Conservation (phyloP, 2,329 filamentous ascomycete species). For the Lasiodiplodia gonubiensis region DNA sequence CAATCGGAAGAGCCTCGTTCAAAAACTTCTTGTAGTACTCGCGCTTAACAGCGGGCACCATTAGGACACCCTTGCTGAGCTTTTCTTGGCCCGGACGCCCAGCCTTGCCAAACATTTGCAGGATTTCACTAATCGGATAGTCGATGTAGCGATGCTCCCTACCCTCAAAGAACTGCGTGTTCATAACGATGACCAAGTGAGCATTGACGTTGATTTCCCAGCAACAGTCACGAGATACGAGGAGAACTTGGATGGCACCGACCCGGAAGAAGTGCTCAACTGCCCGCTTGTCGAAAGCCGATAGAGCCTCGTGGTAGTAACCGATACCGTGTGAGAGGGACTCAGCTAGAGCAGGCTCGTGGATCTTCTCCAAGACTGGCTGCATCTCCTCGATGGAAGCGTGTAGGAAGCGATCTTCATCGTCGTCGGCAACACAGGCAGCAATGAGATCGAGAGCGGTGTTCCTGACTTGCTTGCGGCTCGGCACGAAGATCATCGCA, state of each 20-base stretch:
- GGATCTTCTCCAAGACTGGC: constrained; percentile 80
- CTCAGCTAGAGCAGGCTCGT: constrained; percentile 86
- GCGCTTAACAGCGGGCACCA: constrained; percentile 92
- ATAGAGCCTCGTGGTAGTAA: constrained; percentile 95
- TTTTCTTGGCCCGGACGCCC: constrained; percentile 79
- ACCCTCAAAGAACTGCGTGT: constrained; percentile 96
- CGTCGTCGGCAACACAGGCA: constrained; percentile 85
- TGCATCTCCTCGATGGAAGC: constrained; percentile 80
- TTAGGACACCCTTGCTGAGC: constrained; percentile 86
- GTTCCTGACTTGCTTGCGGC: constrained; percentile 86
- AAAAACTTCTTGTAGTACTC: constrained; percentile 99
- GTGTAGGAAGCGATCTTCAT: constrained; percentile 93
- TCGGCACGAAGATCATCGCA: constrained; percentile 89
- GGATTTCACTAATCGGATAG: constrained; percentile 88
- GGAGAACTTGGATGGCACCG: constrained; percentile 85
- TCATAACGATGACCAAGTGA: constrained; percentile 94
- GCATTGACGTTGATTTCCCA: constrained; percentile 92
- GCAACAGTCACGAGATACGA: constrained; percentile 85
- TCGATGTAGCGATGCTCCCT: constrained; percentile 97
- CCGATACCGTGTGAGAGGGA: constrained; percentile 92
- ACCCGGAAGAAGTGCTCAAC: constrained; percentile 90
- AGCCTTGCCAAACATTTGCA: constrained; percentile 98
- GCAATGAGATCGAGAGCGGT: constrained; percentile 86
- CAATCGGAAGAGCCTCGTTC: constrained; percentile 92
- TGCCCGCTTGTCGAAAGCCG: constrained; percentile 86